phyloP scores from a whole-genome alignment of 2,329 filamentous ascomycete species.

The Exophiala mesophila region DNA sequence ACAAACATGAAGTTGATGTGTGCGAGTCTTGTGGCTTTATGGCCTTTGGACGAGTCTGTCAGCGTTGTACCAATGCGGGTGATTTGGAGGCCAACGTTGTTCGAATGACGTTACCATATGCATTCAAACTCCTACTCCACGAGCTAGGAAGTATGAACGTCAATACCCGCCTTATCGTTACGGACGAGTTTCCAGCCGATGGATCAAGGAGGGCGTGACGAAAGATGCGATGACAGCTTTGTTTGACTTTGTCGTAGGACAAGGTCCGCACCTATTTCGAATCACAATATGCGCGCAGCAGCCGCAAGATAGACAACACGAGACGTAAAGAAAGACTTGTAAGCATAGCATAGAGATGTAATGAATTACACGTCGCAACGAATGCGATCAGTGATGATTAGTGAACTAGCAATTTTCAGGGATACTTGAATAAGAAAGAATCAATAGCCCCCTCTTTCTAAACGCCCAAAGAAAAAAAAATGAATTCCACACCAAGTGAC shows the following conservation, averaged over 20 bases:
- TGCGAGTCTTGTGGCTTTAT: conserved; percentile 93
- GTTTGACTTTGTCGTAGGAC: neutral
- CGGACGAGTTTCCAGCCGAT: conserved; percentile 76
- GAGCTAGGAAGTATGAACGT: conserved; percentile 98
- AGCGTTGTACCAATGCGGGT: conserved; percentile 58
- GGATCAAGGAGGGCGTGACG: conserved; percentile 16
- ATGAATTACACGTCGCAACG: no score
- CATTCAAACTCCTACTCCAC: conserved; percentile 91
- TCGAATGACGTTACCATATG: conserved; percentile 95
- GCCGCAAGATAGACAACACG: no score
- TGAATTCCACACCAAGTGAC: no score
- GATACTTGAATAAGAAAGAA: no score
- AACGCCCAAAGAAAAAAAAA: no score
- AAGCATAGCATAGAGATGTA: no score
- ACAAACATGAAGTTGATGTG: conserved; percentile 86
- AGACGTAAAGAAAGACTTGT: no score
- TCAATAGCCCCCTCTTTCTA: no score
- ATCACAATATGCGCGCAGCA: no score
- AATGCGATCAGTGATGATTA: no score
- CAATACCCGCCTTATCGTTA: conserved; percentile 82
- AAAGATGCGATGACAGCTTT: neutral
- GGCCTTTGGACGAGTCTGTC: conserved; percentile 91
- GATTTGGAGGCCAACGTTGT: conserved; percentile 77
- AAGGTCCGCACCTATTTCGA: neutral
- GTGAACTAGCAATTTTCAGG: no score